Conservation (phyloP, 1,284 basidiomycete species). For the Pisolithus thermaeus region DNA sequence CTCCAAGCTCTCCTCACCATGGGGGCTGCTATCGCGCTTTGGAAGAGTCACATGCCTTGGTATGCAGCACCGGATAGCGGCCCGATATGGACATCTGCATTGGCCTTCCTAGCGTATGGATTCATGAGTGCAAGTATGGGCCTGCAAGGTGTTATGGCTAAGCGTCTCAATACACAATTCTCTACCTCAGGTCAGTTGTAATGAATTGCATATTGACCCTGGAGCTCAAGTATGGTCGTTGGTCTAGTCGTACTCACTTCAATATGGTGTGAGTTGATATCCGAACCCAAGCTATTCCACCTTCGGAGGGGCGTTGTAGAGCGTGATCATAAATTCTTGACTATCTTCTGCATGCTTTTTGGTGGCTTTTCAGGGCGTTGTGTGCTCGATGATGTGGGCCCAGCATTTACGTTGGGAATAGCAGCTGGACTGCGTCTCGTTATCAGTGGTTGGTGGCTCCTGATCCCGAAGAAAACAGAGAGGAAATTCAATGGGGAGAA, state of each 20-base stretch:
- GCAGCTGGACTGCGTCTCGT: constrained; percentile 60
- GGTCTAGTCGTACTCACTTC: constrained; percentile 58
- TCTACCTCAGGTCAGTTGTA: constrained; percentile 57
- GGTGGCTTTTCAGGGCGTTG: constrained; percentile 69
- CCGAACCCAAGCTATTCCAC: constrained; percentile 65
- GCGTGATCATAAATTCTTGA: constrained; percentile 67
- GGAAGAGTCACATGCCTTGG: constrained; percentile 54
- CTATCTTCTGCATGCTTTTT: constrained; percentile 34
- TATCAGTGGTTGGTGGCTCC: constrained; percentile 60
- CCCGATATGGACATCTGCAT: constrained; percentile 63
- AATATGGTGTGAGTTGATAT: constrained; percentile 78
- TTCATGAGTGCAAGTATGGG: constrained; percentile 77
- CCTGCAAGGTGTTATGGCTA: constrained; percentile 80
- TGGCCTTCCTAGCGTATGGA: constrained; percentile 62
- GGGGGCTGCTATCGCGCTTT: constrained; percentile 59
- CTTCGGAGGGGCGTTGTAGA: constrained; percentile 44
- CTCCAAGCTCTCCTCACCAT: constrained; percentile 69
- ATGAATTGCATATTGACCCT: constrained; percentile 1
- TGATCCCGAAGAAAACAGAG: constrained; percentile 46
- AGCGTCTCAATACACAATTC: constrained; percentile 68
- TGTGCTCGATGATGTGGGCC: constrained; percentile 53
- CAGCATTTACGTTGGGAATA: constrained; percentile 60
- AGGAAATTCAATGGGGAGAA: constrained; percentile 1
- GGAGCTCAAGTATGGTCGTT: constrained; percentile 2
- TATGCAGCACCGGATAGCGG: constrained; percentile 46